Evolutionary conservation across 768 basidiomycete genomes (phyloP).

Genomic region (Suillus plorans): DNA sequence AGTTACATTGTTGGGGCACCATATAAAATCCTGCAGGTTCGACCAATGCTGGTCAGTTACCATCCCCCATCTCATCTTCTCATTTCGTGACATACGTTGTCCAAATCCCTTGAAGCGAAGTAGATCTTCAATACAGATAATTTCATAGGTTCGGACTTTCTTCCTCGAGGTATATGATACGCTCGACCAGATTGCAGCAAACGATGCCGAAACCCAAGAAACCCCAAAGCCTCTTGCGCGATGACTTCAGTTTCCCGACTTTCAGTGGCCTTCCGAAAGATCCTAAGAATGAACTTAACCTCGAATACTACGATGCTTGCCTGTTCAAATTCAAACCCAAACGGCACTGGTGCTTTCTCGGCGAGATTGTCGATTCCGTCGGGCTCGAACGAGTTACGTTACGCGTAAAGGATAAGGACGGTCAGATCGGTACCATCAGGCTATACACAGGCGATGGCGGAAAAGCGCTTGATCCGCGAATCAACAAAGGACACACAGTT

Average conservation of each 20-base stretch:
- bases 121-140: background rate
- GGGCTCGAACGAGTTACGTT: conserved; percentile 23
- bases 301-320: background rate
- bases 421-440: conserved; percentile 19
- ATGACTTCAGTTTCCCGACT: conserved; percentile 25
- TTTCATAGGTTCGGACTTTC: background rate
- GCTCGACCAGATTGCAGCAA: background rate
- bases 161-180: background rate
- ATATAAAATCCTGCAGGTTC: background rate
- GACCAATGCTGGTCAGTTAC: background rate
- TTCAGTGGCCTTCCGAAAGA: conserved; percentile 25
- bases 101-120: background rate
- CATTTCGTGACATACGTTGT: background rate
- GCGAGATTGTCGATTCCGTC: conserved; percentile 24
- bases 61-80: background rate
- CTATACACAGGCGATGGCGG: conserved; percentile 22
- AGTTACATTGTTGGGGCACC: background rate
- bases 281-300: conserved; percentile 16
- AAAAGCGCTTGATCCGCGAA: background rate
- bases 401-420: conserved; percentile 26
- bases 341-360: conserved; percentile 35
- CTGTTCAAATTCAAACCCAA: conserved; percentile 3
- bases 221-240: background rate
- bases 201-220: background rate
- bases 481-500: conserved; percentile 7